A percentile compares a stretch with the other conserved stretches of the same genome.
Conservation (phyloP, 768 basidiomycete genomes). For the Boletus vinaceobasis region DNA sequence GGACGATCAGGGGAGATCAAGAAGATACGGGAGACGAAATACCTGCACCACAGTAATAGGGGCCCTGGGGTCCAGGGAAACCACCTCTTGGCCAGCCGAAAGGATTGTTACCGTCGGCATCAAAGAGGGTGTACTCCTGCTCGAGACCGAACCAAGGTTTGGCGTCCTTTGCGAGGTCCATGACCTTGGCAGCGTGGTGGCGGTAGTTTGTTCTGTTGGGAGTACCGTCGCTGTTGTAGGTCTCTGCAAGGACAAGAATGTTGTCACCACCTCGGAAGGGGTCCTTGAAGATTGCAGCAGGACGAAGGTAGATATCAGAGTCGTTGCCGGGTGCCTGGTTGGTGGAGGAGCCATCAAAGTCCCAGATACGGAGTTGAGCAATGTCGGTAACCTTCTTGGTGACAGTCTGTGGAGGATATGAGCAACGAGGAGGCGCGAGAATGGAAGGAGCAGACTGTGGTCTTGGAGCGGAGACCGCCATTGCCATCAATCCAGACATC, state of each 20-base stretch:
- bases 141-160: constrained; percentile 98
- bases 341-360: constrained; percentile 98
- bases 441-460: constrained; percentile 59
- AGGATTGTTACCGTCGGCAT: constrained; percentile 76
- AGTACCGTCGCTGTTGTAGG: constrained; percentile 98
- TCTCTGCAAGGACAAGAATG: constrained; percentile 94
- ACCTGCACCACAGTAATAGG: constrained; percentile 99
- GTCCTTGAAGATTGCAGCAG: constrained; percentile 96
- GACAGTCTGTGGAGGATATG: constrained; percentile 60
- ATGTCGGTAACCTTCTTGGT: constrained; percentile 83
- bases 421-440: neutral
- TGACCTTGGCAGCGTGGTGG: constrained; percentile 89
- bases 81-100: constrained; percentile 98
- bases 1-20: constrained; percentile 8
- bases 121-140: constrained; percentile 98
- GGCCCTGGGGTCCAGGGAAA: constrained; percentile 99
- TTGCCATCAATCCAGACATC: constrained; percentile 99
- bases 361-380: constrained; percentile 92
- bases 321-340: constrained; percentile 94
- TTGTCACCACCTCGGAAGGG: constrained; percentile 99
- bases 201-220: constrained; percentile 97
- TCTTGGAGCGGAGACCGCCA: constrained; percentile 92
- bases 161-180: constrained; percentile 82
- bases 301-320: constrained; percentile 98
- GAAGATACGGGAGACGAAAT: neutral